Base-by-base conservation (phyloP, 768 basidiomycete species). In the Tremella fuciformis region DNA sequence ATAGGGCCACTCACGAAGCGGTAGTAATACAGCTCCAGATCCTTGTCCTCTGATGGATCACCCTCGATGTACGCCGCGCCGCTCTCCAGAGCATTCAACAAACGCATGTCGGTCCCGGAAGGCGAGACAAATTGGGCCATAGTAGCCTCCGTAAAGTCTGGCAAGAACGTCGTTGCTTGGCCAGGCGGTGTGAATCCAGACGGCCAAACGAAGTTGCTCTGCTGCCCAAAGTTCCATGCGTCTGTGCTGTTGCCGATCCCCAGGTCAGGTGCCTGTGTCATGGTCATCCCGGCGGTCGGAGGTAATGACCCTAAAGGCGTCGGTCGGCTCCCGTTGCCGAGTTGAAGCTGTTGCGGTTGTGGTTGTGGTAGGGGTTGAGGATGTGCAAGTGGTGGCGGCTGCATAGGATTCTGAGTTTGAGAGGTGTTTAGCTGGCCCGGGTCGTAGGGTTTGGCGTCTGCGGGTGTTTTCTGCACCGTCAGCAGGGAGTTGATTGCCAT, bases 21-120 rank as follows among this genome's bases (percentile, higher is more conserved):
- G 50, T 73, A 76, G 50, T 76, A 76, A 52, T 60, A 73, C 47
- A 76, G 37, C 54, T 69, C 65, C 38, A 76, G 44, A 54, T 73
- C 71, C 50, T 65, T 58, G 37, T 66, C 69, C 53, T 73, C 73
- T 21, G 50, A 63, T 15, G 70, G 69, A 57, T 77, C 67, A 8
- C 76, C 76, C 47, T 73, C 66, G 24, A 77, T 66, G 41, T 62
- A 74, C 7, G 74, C 71, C 58, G 69, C 63, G 24, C 66, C 64
- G 39, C 60, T 63, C 41, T 73, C 64, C 25, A 73, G 24, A 3
- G 68, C 71, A 41, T 62, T 68, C 8, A 64, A 56, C 46, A 73
- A 53, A 18, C 66, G 44, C 52, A 65, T 42, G 55, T 73, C 71
- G 16, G 66, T 59, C 49, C 29, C 50, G 18, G 58, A 40, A 44